A percentile compares a stretch with the other conserved stretches of the same genome.
phyloP scores from a whole-genome alignment of 2,329 filamentous ascomycete species.

The Kalmusia sp. region DNA sequence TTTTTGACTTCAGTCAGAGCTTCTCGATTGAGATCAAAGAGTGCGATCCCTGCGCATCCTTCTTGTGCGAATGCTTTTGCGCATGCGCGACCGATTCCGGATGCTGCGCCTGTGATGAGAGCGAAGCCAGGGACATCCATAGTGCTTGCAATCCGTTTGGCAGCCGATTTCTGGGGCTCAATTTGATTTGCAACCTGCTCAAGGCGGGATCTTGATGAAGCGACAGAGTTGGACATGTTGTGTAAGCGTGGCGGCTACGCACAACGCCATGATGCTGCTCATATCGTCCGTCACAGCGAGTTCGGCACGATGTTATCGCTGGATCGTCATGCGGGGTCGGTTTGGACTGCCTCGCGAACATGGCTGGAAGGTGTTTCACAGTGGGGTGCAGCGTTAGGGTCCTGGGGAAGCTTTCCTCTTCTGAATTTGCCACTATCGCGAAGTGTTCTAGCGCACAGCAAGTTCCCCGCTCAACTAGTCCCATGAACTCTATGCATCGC shows the following conservation, averaged over 20 bases:
- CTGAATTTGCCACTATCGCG: background rate
- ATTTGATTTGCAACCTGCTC: background rate
- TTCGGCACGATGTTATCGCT: background rate
- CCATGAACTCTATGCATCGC: too few species aligned
- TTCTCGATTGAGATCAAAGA: constrained; percentile 25
- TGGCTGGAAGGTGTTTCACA: background rate
- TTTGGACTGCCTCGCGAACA: background rate
- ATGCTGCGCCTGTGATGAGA: constrained; percentile 27
- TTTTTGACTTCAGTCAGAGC: background rate
- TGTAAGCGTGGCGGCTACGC: background rate
- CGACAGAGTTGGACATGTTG: background rate
- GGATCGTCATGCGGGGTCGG: background rate
- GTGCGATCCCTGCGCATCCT: constrained; percentile 25
- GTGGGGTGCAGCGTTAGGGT: too few species aligned
- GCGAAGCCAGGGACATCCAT: constrained; percentile 35
- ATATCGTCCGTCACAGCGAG: background rate
- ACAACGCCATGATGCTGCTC: background rate
- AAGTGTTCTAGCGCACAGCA: background rate
- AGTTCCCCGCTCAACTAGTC: too few species aligned
- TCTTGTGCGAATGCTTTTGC: constrained; percentile 25
- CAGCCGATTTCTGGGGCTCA: background rate
- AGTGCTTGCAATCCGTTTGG: background rate
- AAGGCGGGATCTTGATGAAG: background rate
- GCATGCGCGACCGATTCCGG: constrained; percentile 27
- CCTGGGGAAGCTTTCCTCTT: background rate